Percentiles rank a stretch among this genome's conserved stretches.
Evolutionary conservation across 129 eudicot genomes (phyloP).

Genomic region (Chrysanthemum makinoi): DNA sequence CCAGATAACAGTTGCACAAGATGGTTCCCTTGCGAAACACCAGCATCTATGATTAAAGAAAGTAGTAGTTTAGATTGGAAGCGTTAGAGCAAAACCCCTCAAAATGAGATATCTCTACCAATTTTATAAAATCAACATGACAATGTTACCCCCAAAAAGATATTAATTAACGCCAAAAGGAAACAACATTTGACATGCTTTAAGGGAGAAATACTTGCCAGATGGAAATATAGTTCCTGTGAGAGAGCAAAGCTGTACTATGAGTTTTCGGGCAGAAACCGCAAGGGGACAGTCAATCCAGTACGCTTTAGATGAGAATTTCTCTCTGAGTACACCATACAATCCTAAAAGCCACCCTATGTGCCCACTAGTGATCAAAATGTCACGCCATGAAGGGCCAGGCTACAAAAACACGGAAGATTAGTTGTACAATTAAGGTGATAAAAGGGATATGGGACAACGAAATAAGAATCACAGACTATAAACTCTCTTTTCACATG

Average conservation of each 20-base stretch:
- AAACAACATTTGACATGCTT: not conserved
- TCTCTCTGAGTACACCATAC: slow-evolving; percentile 77
- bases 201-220: slow-evolving; percentile 48
- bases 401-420: slow-evolving; percentile 48
- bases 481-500: not conserved
- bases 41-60: slow-evolving; percentile 45
- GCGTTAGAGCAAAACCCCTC: not conserved
- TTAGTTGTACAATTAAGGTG: slow-evolving; percentile 11
- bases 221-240: slow-evolving; percentile 84
- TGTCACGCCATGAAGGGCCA: slow-evolving; percentile 87
- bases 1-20: slow-evolving; percentile 80
- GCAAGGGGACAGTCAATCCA: slow-evolving; percentile 99
- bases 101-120: too few species aligned
- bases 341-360: slow-evolving; percentile 78
- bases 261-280: slow-evolving; percentile 82
- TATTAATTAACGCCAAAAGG: slow-evolving; percentile 4
- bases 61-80: slow-evolving; percentile 12
- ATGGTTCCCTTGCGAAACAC: slow-evolving; percentile 70
- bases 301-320: slow-evolving; percentile 68
- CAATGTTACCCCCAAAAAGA: slow-evolving; percentile 1
- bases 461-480: slow-evolving; percentile 7
- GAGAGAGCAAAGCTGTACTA: slow-evolving; percentile 79
- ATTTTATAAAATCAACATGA: too few species aligned
- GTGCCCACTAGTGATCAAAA: slow-evolving; percentile 84
- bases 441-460: slow-evolving; percentile 10